These are phyloP conservation scores for Myxozyma neotropica DNA, from an alignment of 805 yeast species.

Conservation along the genomic window DNA sequence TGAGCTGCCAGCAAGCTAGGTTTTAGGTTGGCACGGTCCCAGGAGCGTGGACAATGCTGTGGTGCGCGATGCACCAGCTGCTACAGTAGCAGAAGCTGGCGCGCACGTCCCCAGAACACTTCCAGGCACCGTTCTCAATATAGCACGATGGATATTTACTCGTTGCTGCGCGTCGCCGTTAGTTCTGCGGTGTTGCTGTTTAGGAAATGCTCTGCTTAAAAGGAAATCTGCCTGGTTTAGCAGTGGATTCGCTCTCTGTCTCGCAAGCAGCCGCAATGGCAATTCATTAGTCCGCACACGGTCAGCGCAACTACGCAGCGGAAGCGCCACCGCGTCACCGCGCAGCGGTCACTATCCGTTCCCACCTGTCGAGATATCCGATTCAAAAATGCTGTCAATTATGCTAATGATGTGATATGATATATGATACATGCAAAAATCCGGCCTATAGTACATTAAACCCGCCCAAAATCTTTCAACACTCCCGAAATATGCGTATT, in stretches of 20 bases:
- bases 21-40: slow-evolving; percentile 2
- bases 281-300: not conserved
- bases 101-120: slow-evolving; percentile 2
- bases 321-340: not conserved
- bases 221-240: too few relatives aligned
- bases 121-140: not conserved
- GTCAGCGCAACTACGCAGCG: not conserved
- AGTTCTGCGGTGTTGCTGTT: too few relatives aligned
- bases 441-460: too few relatives aligned
- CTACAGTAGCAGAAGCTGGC: not conserved
- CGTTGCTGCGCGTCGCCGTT: too few relatives aligned
- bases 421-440: too few relatives aligned
- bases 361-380: not conserved
- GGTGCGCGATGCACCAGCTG: not conserved
- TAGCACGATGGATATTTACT: not conserved
- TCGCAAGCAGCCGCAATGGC: not conserved
- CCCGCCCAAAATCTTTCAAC: slow-evolving; percentile 65
- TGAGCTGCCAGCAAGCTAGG: not conserved
- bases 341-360: not conserved
- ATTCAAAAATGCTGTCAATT: too few relatives aligned
- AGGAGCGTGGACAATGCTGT: not conserved
- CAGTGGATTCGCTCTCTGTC: too few relatives aligned
- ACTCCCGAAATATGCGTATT: slow-evolving; percentile 97
- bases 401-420: too few relatives aligned
- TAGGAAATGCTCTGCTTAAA: too few relatives aligned